Percentiles rank a stretch among this genome's conserved stretches.
phyloP scores from a whole-genome alignment of 768 basidiomycete genomes.

The Terana coerulea region DNA sequence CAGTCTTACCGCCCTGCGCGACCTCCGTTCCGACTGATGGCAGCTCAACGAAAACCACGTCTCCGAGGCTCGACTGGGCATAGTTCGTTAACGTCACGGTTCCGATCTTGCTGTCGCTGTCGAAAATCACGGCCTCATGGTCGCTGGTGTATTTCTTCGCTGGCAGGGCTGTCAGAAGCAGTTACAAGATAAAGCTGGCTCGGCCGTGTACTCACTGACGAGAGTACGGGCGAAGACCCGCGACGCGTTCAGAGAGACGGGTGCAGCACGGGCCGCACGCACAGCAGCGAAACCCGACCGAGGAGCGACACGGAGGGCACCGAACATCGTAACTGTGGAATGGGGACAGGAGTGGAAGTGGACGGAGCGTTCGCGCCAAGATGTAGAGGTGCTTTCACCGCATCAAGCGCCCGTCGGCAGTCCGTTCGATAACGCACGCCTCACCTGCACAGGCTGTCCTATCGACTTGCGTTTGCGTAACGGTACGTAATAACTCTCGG shows the following conservation, averaged over 20 bases:
- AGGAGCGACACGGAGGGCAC: slow-evolving; percentile 29
- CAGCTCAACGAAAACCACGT: slow-evolving; percentile 96
- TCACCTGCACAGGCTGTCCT: not conserved
- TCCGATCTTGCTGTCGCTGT: slow-evolving; percentile 73
- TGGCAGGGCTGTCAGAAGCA: slow-evolving; percentile 23
- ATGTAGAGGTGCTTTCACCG: not conserved
- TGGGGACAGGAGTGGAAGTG: not conserved
- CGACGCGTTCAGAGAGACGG: slow-evolving; percentile 20
- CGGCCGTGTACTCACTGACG: slow-evolving; percentile 49
- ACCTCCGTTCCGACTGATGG: slow-evolving; percentile 61
- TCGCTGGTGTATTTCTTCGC: slow-evolving; percentile 81
- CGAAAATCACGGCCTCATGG: slow-evolving; percentile 83
- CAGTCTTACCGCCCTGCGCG: slow-evolving; percentile 65
- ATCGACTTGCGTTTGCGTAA: too few relatives aligned
- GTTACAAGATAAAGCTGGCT: not conserved
- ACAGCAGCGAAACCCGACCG: slow-evolving; percentile 24
- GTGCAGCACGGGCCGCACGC: slow-evolving; percentile 23
- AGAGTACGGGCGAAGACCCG: slow-evolving; percentile 42
- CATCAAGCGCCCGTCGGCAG: slow-evolving; percentile 14
- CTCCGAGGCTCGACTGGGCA: slow-evolving; percentile 78
- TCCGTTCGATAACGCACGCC: slow-evolving; percentile 6
- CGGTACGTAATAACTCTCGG: not conserved
- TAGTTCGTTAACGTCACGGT: slow-evolving; percentile 87
- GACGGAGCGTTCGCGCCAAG: not conserved
- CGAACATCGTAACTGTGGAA: slow-evolving; percentile 21